phyloP scores from a whole-genome alignment of 2,329 filamentous ascomycete species.

The Aspergillus intermedius region DNA sequence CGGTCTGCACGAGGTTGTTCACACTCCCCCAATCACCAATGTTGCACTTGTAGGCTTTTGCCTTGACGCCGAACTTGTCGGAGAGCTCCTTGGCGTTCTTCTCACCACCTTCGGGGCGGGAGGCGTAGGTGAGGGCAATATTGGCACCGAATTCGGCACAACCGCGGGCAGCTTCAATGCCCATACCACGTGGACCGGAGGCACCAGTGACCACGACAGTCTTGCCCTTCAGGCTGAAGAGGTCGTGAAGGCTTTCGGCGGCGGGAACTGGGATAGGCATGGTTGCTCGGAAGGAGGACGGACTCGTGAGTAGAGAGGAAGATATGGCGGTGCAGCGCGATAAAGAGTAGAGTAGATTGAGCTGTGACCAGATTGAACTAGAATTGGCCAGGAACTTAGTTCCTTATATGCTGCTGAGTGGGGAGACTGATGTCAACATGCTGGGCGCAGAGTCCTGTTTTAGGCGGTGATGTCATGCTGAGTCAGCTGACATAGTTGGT shows the following conservation, averaged over 20 bases:
- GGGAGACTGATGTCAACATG: too few species aligned
- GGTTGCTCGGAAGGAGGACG: slow-evolving; percentile 5
- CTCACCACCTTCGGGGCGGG: slow-evolving; percentile 55
- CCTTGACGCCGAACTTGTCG: slow-evolving; percentile 57
- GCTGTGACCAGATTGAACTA: too few species aligned
- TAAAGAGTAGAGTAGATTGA: not conserved
- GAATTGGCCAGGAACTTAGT: not conserved
- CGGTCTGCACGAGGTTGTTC: slow-evolving; percentile 51
- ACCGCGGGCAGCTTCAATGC: slow-evolving; percentile 59
- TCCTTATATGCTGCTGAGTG: too few species aligned
- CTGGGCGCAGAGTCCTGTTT: too few species aligned
- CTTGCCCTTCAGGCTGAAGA: slow-evolving; percentile 44
- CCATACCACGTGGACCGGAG: slow-evolving; percentile 59
- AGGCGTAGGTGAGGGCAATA: slow-evolving; percentile 61
- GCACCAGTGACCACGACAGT: slow-evolving; percentile 45
- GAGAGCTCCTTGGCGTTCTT: slow-evolving; percentile 59
- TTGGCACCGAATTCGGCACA: slow-evolving; percentile 60
- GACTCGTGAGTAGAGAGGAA: not conserved
- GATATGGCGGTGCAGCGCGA: not conserved
- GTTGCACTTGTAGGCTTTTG: slow-evolving; percentile 62
- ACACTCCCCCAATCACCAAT: slow-evolving; percentile 53
- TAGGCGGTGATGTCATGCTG: too few species aligned
- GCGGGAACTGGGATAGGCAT: slow-evolving; percentile 36
- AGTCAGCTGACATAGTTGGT: not conserved
- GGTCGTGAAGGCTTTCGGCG: slow-evolving; percentile 30